Base-by-base conservation (phyloP, 2,329 filamentous ascomycete genomes). In the Rhynchosporium secalis region DNA sequence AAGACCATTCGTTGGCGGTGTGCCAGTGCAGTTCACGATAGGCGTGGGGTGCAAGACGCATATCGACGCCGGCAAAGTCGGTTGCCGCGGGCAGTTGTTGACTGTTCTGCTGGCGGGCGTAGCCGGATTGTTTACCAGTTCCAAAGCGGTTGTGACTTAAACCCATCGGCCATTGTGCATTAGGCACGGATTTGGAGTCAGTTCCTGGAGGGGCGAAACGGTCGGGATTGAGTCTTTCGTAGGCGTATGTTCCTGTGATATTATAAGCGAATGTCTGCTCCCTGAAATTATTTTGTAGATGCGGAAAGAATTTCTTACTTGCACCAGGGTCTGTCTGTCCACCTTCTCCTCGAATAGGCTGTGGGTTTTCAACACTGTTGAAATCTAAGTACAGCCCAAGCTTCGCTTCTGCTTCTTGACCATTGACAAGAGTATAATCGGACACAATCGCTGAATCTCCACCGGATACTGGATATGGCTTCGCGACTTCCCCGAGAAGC, bases 11-110 rank as follows among this genome's bases (percentile, higher is more conserved):
- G 54, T 75, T 78, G 45, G 80, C 78, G 43, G 79, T 82, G 66
- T 86, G 83, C 83, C 83, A 89, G 66, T 89, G 86, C 28, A 88
- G 75, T 71, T 88, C 85, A 26, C 86, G 80, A 64, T 87, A 87
- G 0, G 81, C 83, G 31, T 82, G 74, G 0, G 82, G 78, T n/a
- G 78, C 79, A 1, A 86, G 76, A 46, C 82, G 78, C 83, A 86
- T 86, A 65, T 86, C 79, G 0, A 86, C 83, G 48, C 82, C 83
- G 0, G 83, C 83, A 80, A 86, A 84, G 13, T 72, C 75, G 3
- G 73, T 80, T 9, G 67, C 65, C 1, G 56, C 55, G 7, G 84
- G 83, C 62, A 86, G 76, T 9, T 83, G 80, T 1, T 72, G 73
- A 0, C 69, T 74, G 65, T 85, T 86, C 68, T 85, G 80, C 70